Conservation (phyloP, 164 flowering plant species). For the Tetrastigma voinierianum region DNA sequence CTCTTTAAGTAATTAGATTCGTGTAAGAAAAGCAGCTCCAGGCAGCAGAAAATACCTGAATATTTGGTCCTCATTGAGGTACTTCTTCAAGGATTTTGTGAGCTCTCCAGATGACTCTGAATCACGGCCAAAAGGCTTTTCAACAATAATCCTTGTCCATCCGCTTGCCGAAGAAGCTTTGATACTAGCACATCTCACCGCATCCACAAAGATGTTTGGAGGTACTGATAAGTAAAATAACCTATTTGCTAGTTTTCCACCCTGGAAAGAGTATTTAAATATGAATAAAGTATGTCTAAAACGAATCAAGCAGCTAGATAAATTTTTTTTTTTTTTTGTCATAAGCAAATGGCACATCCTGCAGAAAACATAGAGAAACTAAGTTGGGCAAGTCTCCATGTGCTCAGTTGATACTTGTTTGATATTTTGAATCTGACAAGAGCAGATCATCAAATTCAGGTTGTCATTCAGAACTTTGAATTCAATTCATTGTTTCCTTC, state of each 20-base stretch:
- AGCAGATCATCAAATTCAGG: too few relatives aligned
- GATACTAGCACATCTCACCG: constrained; percentile 66
- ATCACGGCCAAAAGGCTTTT: constrained; percentile 95
- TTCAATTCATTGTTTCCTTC: too few relatives aligned
- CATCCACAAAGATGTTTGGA: constrained; percentile 84
- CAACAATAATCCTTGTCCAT: constrained; percentile 91
- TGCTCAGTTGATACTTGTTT: too few relatives aligned
- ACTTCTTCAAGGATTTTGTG: constrained; percentile 67
- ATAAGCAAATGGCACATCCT: too few relatives aligned
- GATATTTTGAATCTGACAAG: too few relatives aligned
- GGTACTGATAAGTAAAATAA: constrained; percentile 88
- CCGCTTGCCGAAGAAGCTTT: constrained; percentile 70
- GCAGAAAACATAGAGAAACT: too few relatives aligned
- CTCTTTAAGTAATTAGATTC: neutral
- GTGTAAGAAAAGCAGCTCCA: neutral
- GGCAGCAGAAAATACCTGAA: constrained; percentile 48
- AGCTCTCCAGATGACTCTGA: constrained; percentile 68
- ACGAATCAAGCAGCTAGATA: neutral
- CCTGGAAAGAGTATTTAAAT: constrained; percentile 32
- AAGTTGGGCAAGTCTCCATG: too few relatives aligned
- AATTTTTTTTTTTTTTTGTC: neutral
- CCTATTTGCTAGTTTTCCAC: constrained; percentile 62
- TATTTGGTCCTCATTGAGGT: constrained; percentile 81
- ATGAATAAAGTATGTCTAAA: neutral
- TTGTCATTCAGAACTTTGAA: too few relatives aligned